Conservation (phyloP, 2,329 filamentous ascomycete species). For the Escovopsis sp. region DNA sequence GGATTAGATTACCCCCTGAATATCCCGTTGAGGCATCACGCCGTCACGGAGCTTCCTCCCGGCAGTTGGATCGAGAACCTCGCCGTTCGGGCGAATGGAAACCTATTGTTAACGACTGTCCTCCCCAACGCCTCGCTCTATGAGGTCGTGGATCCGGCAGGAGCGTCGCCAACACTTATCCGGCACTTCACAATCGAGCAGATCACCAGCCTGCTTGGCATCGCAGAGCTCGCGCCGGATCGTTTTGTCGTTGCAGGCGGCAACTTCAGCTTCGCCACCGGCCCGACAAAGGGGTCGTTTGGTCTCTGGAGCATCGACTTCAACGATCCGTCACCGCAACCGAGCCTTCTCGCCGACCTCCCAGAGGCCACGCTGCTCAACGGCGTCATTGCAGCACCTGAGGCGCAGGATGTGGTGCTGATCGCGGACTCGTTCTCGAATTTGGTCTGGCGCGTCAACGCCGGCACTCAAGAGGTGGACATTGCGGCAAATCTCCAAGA, state of each 20-base stretch:
- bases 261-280: not conserved
- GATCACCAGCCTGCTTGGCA: constrained; percentile 1
- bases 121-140: constrained; percentile 4
- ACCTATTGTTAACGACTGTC: constrained; percentile 4
- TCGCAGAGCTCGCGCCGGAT: constrained; percentile 1
- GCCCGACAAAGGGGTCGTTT: not conserved
- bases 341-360: not conserved
- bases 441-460: constrained; percentile 1
- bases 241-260: constrained; percentile 1
- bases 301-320: constrained; percentile 3
- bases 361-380: constrained; percentile 1
- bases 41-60: not conserved
- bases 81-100: constrained; percentile 6
- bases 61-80: constrained; percentile 6
- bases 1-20: not conserved
- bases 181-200: constrained; percentile 1
- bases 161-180: not conserved
- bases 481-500: not conserved
- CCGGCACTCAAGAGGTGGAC: not conserved
- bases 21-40: not conserved
- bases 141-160: not conserved
- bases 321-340: not conserved
- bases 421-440: constrained; percentile 2
- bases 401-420: not conserved
- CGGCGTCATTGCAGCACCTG: not conserved